phyloP scores from a whole-genome alignment of 192 early-diverging fungal species.

The Pilobolus umbonatus region DNA sequence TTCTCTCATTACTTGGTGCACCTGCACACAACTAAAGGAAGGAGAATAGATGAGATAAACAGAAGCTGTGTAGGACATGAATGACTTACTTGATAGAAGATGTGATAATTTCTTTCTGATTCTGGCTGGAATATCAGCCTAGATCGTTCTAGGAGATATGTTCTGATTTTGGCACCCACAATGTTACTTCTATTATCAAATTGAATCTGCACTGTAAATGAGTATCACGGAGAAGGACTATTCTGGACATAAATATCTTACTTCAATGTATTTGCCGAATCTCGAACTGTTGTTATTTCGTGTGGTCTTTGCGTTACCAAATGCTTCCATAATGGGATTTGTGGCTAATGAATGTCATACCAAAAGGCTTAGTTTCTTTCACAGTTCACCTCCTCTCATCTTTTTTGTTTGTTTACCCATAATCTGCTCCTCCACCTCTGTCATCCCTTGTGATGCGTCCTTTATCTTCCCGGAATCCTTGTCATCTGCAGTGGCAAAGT shows the following conservation, averaged over 20 bases:
- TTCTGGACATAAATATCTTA: constrained; percentile 2
- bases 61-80: too few relatives aligned
- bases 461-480: constrained; percentile 42
- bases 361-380: constrained; percentile 11
- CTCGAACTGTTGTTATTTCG: constrained; percentile 98
- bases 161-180: constrained; percentile 91
- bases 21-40: constrained; percentile 87
- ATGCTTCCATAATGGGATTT: constrained; percentile 99
- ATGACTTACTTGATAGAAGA: constrained; percentile 84
- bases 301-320: constrained; percentile 99
- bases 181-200: constrained; percentile 84
- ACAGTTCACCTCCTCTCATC: neutral
- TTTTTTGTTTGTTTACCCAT: constrained; percentile 37
- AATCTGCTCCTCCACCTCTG: constrained; percentile 76
- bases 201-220: constrained; percentile 54
- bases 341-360: constrained; percentile 54
- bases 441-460: constrained; percentile 49
- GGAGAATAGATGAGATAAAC: too few relatives aligned
- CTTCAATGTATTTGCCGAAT: constrained; percentile 97
- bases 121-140: constrained; percentile 92
- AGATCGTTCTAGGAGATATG: constrained; percentile 94
- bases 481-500: constrained; percentile 82
- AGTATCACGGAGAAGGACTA: neutral
- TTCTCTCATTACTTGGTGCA: constrained; percentile 73
- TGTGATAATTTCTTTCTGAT: constrained; percentile 96